A percentile compares a stretch with the other conserved stretches of the same genome.
phyloP scores from a whole-genome alignment of 495 filamentous ascomycete genomes.

The Aspergillus asperescens region DNA sequence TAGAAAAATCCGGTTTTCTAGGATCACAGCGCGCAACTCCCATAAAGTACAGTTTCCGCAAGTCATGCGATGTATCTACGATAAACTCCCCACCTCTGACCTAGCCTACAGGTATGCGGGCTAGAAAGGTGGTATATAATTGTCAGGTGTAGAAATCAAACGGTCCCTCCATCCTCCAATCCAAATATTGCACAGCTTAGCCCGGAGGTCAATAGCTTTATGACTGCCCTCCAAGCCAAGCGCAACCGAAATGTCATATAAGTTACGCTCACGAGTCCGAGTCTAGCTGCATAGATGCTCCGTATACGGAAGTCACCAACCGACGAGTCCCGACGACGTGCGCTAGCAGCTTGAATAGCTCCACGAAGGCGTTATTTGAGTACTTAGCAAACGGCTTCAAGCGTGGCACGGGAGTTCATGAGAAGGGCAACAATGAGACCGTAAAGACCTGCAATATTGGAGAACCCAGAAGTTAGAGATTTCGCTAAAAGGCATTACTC shows the following conservation, averaged over 20 bases:
- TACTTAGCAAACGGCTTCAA: slow-evolving; percentile 31
- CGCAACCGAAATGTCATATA: slow-evolving; percentile 5
- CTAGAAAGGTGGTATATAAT: slow-evolving; percentile 8
- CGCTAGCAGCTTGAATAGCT: slow-evolving; percentile 9
- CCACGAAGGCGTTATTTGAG: slow-evolving; percentile 14
- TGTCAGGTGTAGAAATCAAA: slow-evolving; percentile 9
- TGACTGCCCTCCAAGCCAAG: not conserved
- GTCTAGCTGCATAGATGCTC: slow-evolving; percentile 4
- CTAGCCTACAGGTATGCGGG: slow-evolving; percentile 3
- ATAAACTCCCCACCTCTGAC: slow-evolving; percentile 8
- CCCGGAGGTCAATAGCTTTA: not conserved
- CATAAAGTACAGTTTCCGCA: slow-evolving; percentile 27
- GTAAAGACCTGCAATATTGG: slow-evolving; percentile 67
- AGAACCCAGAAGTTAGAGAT: not conserved
- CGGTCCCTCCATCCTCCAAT: not conserved
- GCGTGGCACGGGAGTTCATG: slow-evolving; percentile 77
- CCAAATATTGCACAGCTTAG: not conserved
- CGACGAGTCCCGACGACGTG: not conserved
- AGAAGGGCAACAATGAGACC: slow-evolving; percentile 96
- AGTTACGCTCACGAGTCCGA: slow-evolving; percentile 5
- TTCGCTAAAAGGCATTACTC: not conserved
- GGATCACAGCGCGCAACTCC: slow-evolving; percentile 19
- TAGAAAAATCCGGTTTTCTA: slow-evolving; percentile 15
- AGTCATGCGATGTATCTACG: slow-evolving; percentile 27
- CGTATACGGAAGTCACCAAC: slow-evolving; percentile 2